Conservation (phyloP, 805 yeast species). For the Metschnikowia aberdeeniae region DNA sequence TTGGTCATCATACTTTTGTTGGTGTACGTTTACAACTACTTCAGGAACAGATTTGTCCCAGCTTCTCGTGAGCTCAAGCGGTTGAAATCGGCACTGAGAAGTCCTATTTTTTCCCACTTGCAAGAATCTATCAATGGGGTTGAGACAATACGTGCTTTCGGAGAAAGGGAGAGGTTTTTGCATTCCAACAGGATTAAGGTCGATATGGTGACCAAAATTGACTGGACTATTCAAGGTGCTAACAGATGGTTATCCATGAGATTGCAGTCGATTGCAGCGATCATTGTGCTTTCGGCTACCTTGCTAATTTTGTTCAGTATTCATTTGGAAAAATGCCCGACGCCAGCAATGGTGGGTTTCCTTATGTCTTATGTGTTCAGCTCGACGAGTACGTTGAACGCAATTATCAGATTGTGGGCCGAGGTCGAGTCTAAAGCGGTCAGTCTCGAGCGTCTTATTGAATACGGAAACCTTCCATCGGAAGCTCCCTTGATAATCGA, state of each 20-base stretch:
- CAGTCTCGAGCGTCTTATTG: slow-evolving; percentile 35
- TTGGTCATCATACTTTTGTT: slow-evolving; percentile 23
- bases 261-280: slow-evolving; percentile 33
- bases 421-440: slow-evolving; percentile 33
- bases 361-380: slow-evolving; percentile 34
- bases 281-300: slow-evolving; percentile 28
- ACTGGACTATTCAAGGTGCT: slow-evolving; percentile 20
- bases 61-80: slow-evolving; percentile 35
- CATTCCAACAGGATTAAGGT: slow-evolving; percentile 23
- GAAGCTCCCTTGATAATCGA: slow-evolving; percentile 19
- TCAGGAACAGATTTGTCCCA: slow-evolving; percentile 30
- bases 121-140: slow-evolving; percentile 37
- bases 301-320: slow-evolving; percentile 26
- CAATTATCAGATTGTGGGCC: slow-evolving; percentile 32
- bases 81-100: slow-evolving; percentile 26
- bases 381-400: slow-evolving; percentile 28
- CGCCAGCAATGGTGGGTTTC: slow-evolving; percentile 36
- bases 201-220: slow-evolving; percentile 22
- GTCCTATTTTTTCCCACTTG: slow-evolving; percentile 33
- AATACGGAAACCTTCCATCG: slow-evolving; percentile 29
- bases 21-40: slow-evolving; percentile 27
- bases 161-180: slow-evolving; percentile 27
- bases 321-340: slow-evolving; percentile 20
- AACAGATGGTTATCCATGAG: slow-evolving; percentile 38
- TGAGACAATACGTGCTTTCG: slow-evolving; percentile 33